Percentiles rank a stretch among this genome's conserved stretches.
Conservation (phyloP, 805 yeast genomes). For the Metschnikowia bowlesiae region DNA sequence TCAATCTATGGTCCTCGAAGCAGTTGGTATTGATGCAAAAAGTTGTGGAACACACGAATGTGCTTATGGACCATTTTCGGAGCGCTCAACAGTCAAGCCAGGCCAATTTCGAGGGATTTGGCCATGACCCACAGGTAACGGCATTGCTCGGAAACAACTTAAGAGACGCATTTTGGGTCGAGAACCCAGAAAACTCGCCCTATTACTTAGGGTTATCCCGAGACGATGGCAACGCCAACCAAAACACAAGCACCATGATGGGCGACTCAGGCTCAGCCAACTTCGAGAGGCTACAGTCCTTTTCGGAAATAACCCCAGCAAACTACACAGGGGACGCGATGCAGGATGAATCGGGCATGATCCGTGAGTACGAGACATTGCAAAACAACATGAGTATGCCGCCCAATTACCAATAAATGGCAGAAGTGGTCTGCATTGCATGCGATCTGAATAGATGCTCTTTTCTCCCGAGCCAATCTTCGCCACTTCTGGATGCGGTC, state of each 20-base stretch:
- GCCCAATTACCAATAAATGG: not conserved
- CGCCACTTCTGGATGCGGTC: not conserved
- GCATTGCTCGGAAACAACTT: slow-evolving; percentile 39
- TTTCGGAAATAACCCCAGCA: not conserved
- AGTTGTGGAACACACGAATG: slow-evolving; percentile 25
- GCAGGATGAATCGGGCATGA: not conserved
- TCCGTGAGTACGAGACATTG: not conserved
- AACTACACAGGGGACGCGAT: not conserved
- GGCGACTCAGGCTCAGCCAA: not conserved
- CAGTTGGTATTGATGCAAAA: slow-evolving; percentile 29
- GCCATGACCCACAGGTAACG: slow-evolving; percentile 22
- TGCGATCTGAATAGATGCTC: not conserved
- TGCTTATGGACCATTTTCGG: slow-evolving; percentile 15
- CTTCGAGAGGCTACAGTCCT: not conserved
- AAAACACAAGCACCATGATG: not conserved
- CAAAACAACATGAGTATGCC: not conserved
- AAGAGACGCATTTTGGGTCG: slow-evolving; percentile 50
- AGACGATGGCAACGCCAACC: not conserved
- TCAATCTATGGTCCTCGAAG: slow-evolving; percentile 34
- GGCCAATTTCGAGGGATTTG: slow-evolving; percentile 8
- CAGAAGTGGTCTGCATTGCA: not conserved
- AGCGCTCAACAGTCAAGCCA: slow-evolving; percentile 2
- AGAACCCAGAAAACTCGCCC: slow-evolving; percentile 24
- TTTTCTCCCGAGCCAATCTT: not conserved
- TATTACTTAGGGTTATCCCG: slow-evolving; percentile 9